phyloP scores from a whole-genome alignment of 495 filamentous ascomycete species.

The Aspergillus asperescens region DNA sequence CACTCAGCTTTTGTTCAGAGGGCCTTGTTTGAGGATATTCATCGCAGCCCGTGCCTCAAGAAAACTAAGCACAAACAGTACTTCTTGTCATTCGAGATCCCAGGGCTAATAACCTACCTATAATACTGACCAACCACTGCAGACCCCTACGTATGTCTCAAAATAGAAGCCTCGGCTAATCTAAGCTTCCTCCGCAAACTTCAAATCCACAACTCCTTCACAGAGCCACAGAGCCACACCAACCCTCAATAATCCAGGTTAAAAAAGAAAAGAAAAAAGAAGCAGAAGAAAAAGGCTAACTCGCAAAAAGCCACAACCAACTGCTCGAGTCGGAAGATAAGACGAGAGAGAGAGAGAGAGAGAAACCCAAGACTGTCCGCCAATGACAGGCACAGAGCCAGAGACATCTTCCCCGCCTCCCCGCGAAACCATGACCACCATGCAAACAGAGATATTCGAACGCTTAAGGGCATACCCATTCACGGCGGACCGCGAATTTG shows the following conservation, averaged over 20 bases:
- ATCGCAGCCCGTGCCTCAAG: no score
- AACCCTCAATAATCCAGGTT: neutral
- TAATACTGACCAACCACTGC: no score
- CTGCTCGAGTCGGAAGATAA: no score
- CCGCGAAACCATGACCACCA: neutral
- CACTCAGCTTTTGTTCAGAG: neutral
- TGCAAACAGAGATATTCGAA: conserved; percentile 21
- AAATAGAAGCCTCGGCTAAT: neutral
- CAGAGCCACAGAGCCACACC: no score
- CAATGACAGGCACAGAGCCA: neutral
- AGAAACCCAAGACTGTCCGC: neutral
- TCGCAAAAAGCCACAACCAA: no score
- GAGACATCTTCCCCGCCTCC: conserved; percentile 3
- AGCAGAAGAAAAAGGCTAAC: no score
- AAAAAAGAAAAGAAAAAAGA: neutral
- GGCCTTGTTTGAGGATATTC: no score
- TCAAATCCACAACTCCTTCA: neutral
- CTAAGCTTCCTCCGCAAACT: neutral
- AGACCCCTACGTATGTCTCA: neutral
- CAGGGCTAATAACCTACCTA: no score
- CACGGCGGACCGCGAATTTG: conserved; percentile 41
- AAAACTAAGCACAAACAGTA: no score
- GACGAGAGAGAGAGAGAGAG: neutral
- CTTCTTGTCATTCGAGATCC: no score
- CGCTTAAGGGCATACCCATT: conserved; percentile 36